A percentile compares a stretch with the other conserved stretches of the same genome.
These are phyloP conservation scores for Eutypa lata DNA, from an alignment of 2,329 filamentous ascomycete genomes.

Conservation along the genomic window DNA sequence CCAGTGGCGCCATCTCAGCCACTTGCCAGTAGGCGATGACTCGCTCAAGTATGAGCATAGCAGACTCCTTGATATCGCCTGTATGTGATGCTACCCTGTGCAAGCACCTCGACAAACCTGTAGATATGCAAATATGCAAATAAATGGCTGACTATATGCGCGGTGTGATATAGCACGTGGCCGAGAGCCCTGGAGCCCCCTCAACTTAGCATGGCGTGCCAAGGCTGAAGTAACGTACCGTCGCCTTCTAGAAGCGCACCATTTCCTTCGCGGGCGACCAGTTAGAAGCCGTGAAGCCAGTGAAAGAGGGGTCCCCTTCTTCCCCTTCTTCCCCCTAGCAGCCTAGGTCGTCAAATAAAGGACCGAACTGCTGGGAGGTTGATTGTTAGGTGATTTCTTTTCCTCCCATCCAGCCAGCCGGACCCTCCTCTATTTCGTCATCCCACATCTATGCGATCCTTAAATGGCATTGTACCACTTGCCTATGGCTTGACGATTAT, in stretches of 20 bases:
- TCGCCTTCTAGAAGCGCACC: not conserved
- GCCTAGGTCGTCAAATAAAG: not conserved
- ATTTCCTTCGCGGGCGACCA: not conserved
- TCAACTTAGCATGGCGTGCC: not conserved
- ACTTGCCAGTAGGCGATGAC: no score
- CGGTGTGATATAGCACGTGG: not conserved
- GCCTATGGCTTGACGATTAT: not conserved
- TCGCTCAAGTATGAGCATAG: no score
- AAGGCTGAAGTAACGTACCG: not conserved
- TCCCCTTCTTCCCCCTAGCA: not conserved
- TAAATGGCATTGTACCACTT: no score
- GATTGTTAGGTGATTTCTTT: not conserved
- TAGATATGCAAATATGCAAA: not conserved
- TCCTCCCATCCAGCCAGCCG: not conserved
- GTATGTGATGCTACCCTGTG: no score
- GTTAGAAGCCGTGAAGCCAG: not conserved
- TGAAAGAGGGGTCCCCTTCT: no score
- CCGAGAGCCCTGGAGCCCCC: not conserved
- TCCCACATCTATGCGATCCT: constrained; percentile 6
- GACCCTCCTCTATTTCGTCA: constrained; percentile 14
- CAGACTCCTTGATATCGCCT: no score
- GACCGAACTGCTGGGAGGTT: not conserved
- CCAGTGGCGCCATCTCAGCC: no score
- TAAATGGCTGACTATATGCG: not conserved
- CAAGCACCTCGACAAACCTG: no score